A percentile compares a stretch with the other conserved stretches of the same genome.
Conservation (phyloP, 2,329 filamentous ascomycete species). For the Clarireedia hainanense region DNA sequence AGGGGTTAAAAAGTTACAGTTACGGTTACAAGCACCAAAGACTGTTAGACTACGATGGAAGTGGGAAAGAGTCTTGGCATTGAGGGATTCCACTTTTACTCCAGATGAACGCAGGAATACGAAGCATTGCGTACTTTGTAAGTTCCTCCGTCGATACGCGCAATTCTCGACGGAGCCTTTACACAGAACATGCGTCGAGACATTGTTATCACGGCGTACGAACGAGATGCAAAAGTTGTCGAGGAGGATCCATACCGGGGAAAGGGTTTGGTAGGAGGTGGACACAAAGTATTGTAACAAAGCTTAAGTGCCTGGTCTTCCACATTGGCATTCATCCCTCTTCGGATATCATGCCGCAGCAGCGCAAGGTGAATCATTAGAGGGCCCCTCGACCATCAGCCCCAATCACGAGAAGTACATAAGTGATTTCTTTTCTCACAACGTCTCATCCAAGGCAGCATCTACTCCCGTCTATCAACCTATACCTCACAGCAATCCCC, state of each 20-base stretch:
- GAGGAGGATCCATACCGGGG: background rate
- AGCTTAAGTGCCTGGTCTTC: background rate
- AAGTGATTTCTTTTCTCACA: background rate
- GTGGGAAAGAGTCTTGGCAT: background rate
- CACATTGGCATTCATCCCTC: slow-evolving; percentile 1
- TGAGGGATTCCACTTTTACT: slow-evolving; percentile 2
- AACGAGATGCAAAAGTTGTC: no score
- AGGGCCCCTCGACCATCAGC: background rate
- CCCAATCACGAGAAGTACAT: background rate
- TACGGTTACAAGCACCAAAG: background rate
- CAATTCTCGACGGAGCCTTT: no score
- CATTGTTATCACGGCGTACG: no score
- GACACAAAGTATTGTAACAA: background rate
- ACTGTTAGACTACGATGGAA: background rate
- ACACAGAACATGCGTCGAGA: no score
- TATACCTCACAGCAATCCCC: background rate
- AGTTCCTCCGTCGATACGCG: no score
- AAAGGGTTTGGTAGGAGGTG: background rate
- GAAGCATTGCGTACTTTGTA: no score
- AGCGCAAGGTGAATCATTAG: background rate
- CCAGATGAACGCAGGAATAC: background rate
- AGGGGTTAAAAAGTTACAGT: background rate
- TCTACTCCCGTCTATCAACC: background rate
- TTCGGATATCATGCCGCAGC: background rate
- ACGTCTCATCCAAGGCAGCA: background rate